phyloP scores from a whole-genome alignment of 495 filamentous ascomycete species.

The Penicillium angulare region DNA sequence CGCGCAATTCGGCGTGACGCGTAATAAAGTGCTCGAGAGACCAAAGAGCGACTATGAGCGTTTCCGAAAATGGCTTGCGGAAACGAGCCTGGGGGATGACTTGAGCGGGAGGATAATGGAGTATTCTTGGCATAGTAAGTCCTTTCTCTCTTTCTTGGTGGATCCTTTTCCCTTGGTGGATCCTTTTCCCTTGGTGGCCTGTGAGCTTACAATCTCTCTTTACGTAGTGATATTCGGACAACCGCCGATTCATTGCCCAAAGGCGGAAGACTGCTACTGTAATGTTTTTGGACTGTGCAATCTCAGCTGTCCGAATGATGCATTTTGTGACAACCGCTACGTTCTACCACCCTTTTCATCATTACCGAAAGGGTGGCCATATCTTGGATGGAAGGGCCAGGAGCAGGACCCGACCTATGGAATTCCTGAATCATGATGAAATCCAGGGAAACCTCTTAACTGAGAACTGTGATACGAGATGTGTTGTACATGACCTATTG shows the following conservation, averaged over 20 bases:
- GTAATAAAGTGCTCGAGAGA: conserved; percentile 47
- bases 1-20: conserved; percentile 68
- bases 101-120: conserved; percentile 69
- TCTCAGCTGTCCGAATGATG: conserved; percentile 38
- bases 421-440: conserved; percentile 32
- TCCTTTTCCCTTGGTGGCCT: neutral
- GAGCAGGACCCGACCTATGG: conserved; percentile 37
- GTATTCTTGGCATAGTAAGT: conserved; percentile 67
- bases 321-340: conserved; percentile 44
- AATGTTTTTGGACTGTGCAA: conserved; percentile 61
- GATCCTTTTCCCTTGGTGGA: neutral
- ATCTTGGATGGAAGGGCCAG: conserved; percentile 50
- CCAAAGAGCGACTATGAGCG: conserved; percentile 55
- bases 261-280: conserved; percentile 59
- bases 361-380: conserved; percentile 52
- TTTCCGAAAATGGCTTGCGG: conserved; percentile 58
- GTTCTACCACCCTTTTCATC: conserved; percentile 45
- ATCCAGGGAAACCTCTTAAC: too few species aligned
- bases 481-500: too few species aligned
- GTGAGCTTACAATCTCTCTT: conserved; percentile 7
- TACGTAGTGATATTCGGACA: conserved; percentile 50
- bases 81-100: conserved; percentile 55
- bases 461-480: too few species aligned
- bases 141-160: neutral
- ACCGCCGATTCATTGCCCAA: conserved; percentile 55